These are phyloP conservation scores for Teunomyces funiuensis DNA, from an alignment of 805 yeast species.

Conservation along the genomic window DNA sequence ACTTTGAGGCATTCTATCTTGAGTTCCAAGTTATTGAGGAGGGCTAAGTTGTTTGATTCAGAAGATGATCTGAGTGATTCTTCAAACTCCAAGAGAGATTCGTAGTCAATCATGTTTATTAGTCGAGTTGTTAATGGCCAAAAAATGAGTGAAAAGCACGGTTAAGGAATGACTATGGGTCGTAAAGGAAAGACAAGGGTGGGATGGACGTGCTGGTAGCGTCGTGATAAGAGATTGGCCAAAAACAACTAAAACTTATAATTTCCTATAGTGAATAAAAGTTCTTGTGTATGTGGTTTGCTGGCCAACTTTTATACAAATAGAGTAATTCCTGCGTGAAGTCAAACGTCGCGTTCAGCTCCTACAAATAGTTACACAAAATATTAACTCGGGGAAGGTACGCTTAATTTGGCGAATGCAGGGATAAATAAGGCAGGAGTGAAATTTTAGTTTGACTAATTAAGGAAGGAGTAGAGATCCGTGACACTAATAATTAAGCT, in stretches of 20 bases:
- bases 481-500: too few species aligned
- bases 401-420: neutral
- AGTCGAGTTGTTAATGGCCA: neutral
- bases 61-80: constrained; percentile 26
- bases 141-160: constrained; percentile 6
- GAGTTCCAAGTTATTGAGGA: constrained; percentile 24
- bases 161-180: neutral
- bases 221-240: neutral
- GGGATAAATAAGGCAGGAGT: neutral
- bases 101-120: constrained; percentile 20
- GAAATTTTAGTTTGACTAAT: too few species aligned
- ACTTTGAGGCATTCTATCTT: constrained; percentile 24
- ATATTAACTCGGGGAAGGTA: neutral
- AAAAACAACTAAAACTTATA: constrained; percentile 2
- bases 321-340: constrained; percentile 9
- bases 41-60: constrained; percentile 16
- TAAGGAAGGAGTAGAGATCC: too few species aligned
- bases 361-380: constrained; percentile 4
- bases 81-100: constrained; percentile 34
- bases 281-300: neutral
- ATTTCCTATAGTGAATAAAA: neutral
- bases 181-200: constrained; percentile 4
- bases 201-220: constrained; percentile 1
- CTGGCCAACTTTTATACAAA: constrained; percentile 12
- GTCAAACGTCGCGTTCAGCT: constrained; percentile 4